Evolutionary conservation across 352 stramenopile genomes (phyloP), one percentile per base, ranked within the genome.

Genomic region (Phytophthora agathidicida): DNA sequence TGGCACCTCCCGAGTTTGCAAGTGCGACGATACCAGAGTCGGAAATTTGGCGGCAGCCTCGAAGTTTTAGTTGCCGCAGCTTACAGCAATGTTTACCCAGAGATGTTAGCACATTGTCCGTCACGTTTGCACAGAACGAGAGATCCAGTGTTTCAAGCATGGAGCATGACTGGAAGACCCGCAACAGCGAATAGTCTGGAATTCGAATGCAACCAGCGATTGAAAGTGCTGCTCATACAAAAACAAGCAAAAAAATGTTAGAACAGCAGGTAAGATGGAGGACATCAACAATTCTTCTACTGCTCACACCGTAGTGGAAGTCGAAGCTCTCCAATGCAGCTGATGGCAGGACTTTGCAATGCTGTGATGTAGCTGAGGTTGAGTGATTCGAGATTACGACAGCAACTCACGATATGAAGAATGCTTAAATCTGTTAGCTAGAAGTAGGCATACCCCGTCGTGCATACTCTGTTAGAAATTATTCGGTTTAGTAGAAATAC

Each of bases 11-110:
- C 7, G 57, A 47, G 31, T 95, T 86, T 5, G 85, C 71, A 5
- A 98, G 58, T 10, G 77, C 84, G 14, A 97, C 81, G 9, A 98
- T 36, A 4, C 88, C 92, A 10, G 80, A 75, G 60, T 98, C 93
- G 8, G 86, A 97, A 23, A 94, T 69, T 46, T 97, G 80, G 16
- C 83, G 89, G 41, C 92, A 98, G 26, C 88, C 83, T 45, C 75
- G 75, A 27, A 97, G 53, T 16, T 87, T 84, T 2, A 98, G 50
- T 5, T 77, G 54, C 9, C 71, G 65, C 1, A 98, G 61, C 23
- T 75, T 67, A 11, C 20, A 54, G 39, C 88, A 96, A 11, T 71
- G 71, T 27, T 88, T 75, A 0, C 81, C 79, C 3, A 98, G 63
- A 3, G 80, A 63, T 14, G 86, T 75, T 26, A 97, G 69, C 14